Percentiles rank a stretch among this genome's conserved stretches.
phyloP scores from a whole-genome alignment of 345 rosid genomes.

The Kernera saxatilis region DNA sequence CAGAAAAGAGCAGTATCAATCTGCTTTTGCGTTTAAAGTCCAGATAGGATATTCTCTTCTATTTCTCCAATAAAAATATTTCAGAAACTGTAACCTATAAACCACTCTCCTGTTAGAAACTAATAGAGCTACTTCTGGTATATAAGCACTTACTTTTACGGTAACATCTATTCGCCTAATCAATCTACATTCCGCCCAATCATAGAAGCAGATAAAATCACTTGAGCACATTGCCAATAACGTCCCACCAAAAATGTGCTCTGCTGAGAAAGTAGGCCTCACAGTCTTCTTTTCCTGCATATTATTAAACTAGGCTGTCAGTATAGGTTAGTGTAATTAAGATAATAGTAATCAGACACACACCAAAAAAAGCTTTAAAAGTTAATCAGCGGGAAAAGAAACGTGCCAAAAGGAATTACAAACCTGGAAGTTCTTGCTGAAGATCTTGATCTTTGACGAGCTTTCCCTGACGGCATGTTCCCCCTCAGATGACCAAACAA shows the following conservation, averaged over 20 bases:
- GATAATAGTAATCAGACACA: neutral
- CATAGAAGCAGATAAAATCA: conserved; percentile 95
- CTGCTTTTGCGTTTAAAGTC: neutral
- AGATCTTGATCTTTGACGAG: conserved; percentile 81
- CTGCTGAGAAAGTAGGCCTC: conserved; percentile 86
- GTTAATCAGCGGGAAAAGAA: neutral
- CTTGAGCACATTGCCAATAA: conserved; percentile 93
- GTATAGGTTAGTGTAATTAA: neutral
- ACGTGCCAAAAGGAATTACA: conserved; percentile 19
- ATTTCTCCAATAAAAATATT: neutral
- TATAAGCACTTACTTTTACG: conserved; percentile 64
- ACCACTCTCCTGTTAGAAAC: neutral
- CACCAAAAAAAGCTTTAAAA: neutral
- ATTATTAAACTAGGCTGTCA: conserved; percentile 18
- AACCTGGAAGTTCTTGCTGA: conserved; percentile 94
- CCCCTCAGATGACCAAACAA: conserved; percentile 94
- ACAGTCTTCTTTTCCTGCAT: conserved; percentile 85
- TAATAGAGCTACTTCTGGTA: conserved; percentile 1
- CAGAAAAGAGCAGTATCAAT: conserved; percentile 4
- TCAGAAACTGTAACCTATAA: neutral
- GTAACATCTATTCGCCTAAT: conserved; percentile 91
- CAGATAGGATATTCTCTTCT: neutral
- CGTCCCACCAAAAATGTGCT: conserved; percentile 80
- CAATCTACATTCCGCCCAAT: conserved; percentile 95
- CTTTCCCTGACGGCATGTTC: conserved; percentile 97